Evolutionary conservation across 192 early-diverging fungal genomes (phyloP), one percentile per base, ranked within the genome.

Genomic region (Allomyces macrogynus): DNA sequence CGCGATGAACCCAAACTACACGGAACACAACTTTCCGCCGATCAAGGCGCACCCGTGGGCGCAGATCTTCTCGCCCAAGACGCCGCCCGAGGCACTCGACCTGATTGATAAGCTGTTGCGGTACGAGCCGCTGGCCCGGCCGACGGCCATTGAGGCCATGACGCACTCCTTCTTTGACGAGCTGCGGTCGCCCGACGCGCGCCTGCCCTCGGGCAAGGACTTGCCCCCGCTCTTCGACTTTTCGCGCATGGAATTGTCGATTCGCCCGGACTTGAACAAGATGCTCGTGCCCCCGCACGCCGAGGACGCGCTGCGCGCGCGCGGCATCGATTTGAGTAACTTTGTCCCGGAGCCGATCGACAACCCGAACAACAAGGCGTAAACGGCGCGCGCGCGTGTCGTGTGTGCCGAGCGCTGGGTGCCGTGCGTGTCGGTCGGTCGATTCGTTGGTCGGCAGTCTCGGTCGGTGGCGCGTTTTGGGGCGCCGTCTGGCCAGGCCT

Each of bases 1-100:
- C 69, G 84, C 83, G n/a, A 96, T 99, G 95, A 98, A 98, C 75
- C 90, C 88, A 44, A 91, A 93, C 77, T 99, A 99, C 74, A 89
- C 89, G 69, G 92, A 95, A 70, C 95, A 95, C 79, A 93, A 93
- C 72, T 99, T 99, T 72, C 95, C 95, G 68, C 89, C 92, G 72
- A 99, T 99, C 69, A 92, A 91, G 73, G 83, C 93, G 4, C 87
- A 89, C 68, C 84, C 93, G 65, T 93, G 94, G 73, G 77, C 77
- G 61, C 73, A 88, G 78, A 82, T 93, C 22, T 97, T 97, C 79
- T 82, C 87, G 61, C 82, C 84, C 69, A 79, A 86, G 67, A 81
- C 84, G 43, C 83, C 90, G 18, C 80, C 89, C 60, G 93, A 96
- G 66, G 88, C 89, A 20, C 80, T 95, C 61, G 89, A 92, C 57